A percentile compares a stretch with the other conserved stretches of the same genome.
Conservation (phyloP, 2,329 filamentous ascomycete genomes). For the Tolypocladium ovalisporum region DNA sequence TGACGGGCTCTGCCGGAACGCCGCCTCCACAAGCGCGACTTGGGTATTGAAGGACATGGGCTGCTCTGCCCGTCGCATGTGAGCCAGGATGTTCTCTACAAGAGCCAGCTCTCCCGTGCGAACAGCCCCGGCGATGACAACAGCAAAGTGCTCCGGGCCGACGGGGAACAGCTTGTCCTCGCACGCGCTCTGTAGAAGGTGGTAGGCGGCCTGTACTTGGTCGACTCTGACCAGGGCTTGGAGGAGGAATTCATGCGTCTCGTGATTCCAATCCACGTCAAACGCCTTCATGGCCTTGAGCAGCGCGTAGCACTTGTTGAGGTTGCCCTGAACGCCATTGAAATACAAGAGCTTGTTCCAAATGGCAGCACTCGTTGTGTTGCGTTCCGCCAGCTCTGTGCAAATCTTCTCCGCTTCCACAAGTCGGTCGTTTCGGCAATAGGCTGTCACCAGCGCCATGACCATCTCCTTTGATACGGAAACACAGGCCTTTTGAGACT, state of each 20-base stretch:
- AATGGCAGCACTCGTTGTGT: constrained; percentile 45
- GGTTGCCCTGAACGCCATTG: constrained; percentile 50
- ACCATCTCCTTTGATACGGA: constrained; percentile 46
- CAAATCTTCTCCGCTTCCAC: constrained; percentile 26
- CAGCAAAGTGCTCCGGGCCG: constrained; percentile 36
- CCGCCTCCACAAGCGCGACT: constrained; percentile 30
- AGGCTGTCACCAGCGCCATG: constrained; percentile 55
- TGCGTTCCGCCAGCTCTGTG: constrained; percentile 38
- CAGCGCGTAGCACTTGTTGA: constrained; percentile 36
- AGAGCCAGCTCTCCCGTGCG: constrained; percentile 30
- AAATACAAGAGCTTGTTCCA: constrained; percentile 72
- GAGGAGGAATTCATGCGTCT: constrained; percentile 40
- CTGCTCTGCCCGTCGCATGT: constrained; percentile 31
- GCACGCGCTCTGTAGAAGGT: constrained; percentile 32
- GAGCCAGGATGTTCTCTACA: constrained; percentile 27
- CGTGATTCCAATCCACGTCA: constrained; percentile 34
- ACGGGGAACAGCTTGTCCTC: constrained; percentile 34
- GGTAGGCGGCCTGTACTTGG: constrained; percentile 38
- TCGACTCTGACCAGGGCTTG: constrained; percentile 35
- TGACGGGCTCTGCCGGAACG: constrained; percentile 14
- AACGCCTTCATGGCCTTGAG: constrained; percentile 37
- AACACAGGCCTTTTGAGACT: constrained; percentile 45
- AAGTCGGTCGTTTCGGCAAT: constrained; percentile 34
- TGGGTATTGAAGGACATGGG: constrained; percentile 30
- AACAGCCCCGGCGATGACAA: constrained; percentile 42